phyloP scores from a whole-genome alignment of 208 protist genomes.

The Crithidia thermophila region DNA sequence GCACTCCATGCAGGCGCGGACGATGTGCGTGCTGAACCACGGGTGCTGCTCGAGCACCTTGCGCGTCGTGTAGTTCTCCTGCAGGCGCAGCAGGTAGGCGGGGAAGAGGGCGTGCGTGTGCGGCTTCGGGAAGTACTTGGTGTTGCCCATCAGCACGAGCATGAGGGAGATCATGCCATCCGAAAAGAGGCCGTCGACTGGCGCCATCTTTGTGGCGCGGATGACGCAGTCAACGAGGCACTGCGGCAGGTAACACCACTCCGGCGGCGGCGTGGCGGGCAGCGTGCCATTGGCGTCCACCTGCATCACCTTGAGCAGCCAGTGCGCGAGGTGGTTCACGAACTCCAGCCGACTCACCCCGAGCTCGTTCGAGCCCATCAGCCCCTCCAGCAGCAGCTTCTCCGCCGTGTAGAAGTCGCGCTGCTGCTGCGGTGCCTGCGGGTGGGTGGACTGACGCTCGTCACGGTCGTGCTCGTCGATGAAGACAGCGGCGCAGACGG shows the following conservation, averaged over 20 bases:
- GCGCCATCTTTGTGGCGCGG: conserved; percentile 58
- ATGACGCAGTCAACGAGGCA: conserved; percentile 84
- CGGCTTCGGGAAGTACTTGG: conserved; percentile 86
- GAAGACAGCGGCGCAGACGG: conserved; percentile 48
- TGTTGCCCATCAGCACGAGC: conserved; percentile 92
- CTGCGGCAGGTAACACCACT: conserved; percentile 86
- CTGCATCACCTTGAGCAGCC: conserved; percentile 81
- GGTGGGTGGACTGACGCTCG: conserved; percentile 52
- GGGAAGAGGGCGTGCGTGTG: conserved; percentile 91
- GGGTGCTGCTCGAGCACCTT: conserved; percentile 67
- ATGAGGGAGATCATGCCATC: conserved; percentile 82
- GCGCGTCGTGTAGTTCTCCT: conserved; percentile 55
- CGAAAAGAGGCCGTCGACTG: conserved; percentile 54
- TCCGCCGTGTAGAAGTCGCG: conserved; percentile 51
- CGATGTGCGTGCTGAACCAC: conserved; percentile 82
- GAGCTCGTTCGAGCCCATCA: conserved; percentile 53
- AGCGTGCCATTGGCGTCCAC: conserved; percentile 48
- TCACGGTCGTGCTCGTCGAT: conserved; percentile 71
- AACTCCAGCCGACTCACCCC: conserved; percentile 60
- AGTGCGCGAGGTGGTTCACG: conserved; percentile 72
- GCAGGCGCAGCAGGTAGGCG: conserved; percentile 56
- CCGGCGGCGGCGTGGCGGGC: conserved; percentile 43
- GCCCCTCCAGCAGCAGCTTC: conserved; percentile 60
- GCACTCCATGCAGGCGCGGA: conserved; percentile 83
- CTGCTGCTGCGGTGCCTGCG: conserved; percentile 48